Evolutionary conservation across 768 basidiomycete species (phyloP).

Genomic region (Pleurotus platypus): DNA sequence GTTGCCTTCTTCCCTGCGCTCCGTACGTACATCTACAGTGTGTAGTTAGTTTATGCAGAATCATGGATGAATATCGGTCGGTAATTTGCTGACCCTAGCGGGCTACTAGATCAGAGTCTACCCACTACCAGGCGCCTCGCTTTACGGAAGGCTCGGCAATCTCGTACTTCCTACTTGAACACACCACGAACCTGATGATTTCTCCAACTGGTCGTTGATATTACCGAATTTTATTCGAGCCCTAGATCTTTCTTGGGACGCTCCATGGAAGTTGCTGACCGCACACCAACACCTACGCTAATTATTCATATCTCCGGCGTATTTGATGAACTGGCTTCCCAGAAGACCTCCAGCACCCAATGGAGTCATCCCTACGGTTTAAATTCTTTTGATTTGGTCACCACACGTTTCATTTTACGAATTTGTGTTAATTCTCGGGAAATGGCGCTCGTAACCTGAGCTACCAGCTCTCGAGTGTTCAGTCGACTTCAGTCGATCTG

Average conservation of each 20-base stretch:
- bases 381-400: background rate
- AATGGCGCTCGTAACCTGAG: too few relatives aligned
- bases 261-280: background rate
- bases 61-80: slow-evolving; percentile 7
- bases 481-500: too few relatives aligned
- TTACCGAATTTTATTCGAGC: slow-evolving; percentile 5
- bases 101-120: background rate
- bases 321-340: background rate
- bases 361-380: background rate
- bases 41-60: slow-evolving; percentile 3
- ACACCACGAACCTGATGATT: slow-evolving; percentile 5
- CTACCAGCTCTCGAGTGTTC: too few relatives aligned
- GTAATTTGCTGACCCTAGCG: background rate
- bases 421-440: too few relatives aligned
- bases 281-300: background rate
- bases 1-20: background rate
- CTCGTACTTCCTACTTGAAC: slow-evolving; percentile 3
- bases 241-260: background rate
- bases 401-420: too few relatives aligned
- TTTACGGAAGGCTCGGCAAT: slow-evolving; percentile 6
- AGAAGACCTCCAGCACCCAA: too few relatives aligned
- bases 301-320: background rate
- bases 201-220: slow-evolving; percentile 5
- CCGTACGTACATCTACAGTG: too few relatives aligned
- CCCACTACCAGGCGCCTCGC: background rate